Evolutionary conservation across 2,329 filamentous ascomycete species (phyloP), one percentile per base, ranked within the genome.

Genomic region (Fusarium hainanense): DNA sequence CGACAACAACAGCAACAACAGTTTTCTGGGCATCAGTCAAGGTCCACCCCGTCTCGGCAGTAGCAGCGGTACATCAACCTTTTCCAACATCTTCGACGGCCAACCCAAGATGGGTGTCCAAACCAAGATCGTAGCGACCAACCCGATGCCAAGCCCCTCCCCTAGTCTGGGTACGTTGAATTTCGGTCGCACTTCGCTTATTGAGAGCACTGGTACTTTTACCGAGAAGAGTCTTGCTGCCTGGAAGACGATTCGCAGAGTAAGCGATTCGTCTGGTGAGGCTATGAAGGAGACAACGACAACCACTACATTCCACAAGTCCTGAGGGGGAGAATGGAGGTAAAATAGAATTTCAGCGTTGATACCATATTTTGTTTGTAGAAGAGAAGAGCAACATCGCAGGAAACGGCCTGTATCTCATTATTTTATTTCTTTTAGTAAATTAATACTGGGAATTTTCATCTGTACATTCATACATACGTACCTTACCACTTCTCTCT

Each of bases 111-210:
- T 75, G 34, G 73, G 73, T 9, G 73, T 75, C 7, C 72, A 71
- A n/a, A 75, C 73, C 14, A 73, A 73, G 64, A 75, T 75, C 49
- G 73, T 71, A 21, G 70, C 73, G 44, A 73, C 47, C 44, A 75
- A 68, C 54, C 71, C 70, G 42, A 73, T 64, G 44, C 71, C 70
- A 6, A 71, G 60, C n/a, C 71, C 73, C 0, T 68, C 70, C 25
- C 72, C 72, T 4, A 75, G 70, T 23, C 21, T 74, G 7, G 73
- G 73, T 6, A 72, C 68, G 25, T 52, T 75, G 57, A 75, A 75
- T 70, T 73, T 75, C 41, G 70, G 66, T 6, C 72, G 73, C 25
- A 74, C 68, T 34, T 75, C 73, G 4, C 61, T 75, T 21, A 74
- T 75, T 7, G 72, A 74, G 23, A 62, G 68, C 14, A 65, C 70